Evolutionary conservation across 768 basidiomycete species (phyloP).

Genomic region (Xanthoconium stramineum): DNA sequence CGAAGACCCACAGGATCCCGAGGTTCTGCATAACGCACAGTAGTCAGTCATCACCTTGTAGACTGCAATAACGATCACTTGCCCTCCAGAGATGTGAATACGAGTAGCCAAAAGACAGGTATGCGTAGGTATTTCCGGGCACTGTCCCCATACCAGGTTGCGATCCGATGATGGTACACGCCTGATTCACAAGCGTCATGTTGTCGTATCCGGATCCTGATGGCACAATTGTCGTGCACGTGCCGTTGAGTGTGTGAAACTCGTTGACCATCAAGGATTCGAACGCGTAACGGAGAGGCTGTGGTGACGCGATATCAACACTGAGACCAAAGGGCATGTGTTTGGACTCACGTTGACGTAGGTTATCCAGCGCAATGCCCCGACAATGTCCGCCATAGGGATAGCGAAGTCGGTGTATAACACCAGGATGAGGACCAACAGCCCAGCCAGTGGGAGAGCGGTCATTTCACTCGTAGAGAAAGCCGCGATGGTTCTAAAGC

Average conservation of each 20-base stretch:
- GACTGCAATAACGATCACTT: constrained; percentile 20
- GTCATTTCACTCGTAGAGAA: constrained; percentile 50
- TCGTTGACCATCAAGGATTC: constrained; percentile 80
- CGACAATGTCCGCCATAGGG: constrained; percentile 24
- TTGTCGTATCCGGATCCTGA: constrained; percentile 36
- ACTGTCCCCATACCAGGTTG: constrained; percentile 39
- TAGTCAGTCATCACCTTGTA: neutral
- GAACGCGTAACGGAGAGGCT: constrained; percentile 62
- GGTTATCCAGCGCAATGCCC: constrained; percentile 64
- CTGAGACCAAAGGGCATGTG: constrained; percentile 29
- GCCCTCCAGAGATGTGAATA: constrained; percentile 35
- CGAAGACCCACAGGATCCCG: constrained; percentile 47
- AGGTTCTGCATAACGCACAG: constrained; percentile 26
- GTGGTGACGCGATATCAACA: constrained; percentile 30
- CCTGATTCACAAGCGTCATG: constrained; percentile 33
- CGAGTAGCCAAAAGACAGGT: constrained; percentile 28
- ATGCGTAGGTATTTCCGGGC: constrained; percentile 40
- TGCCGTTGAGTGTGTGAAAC: constrained; percentile 69
- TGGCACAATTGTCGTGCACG: constrained; percentile 63
- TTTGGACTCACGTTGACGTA: constrained; percentile 51
- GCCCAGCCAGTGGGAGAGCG: constrained; percentile 36
- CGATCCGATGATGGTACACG: constrained; percentile 43
- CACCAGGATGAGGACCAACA: constrained; percentile 36
- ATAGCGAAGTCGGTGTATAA: constrained; percentile 44
- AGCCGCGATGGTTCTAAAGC: constrained; percentile 66